phyloP scores from a whole-genome alignment of 805 yeast genomes.

The Blastobotrys terrestris region DNA sequence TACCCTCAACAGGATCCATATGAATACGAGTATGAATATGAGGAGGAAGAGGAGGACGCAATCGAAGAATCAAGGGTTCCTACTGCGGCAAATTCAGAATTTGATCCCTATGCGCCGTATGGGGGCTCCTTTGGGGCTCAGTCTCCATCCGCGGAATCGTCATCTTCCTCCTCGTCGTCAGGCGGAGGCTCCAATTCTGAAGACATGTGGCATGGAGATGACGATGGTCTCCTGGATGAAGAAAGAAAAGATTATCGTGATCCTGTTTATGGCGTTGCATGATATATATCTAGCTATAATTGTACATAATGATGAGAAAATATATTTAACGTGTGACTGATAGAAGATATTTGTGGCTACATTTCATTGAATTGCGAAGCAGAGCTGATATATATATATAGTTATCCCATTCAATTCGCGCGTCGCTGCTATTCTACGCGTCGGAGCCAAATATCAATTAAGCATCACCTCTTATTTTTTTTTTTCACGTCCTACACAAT shows the following conservation, averaged over 20 bases:
- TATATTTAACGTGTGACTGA: not conserved
- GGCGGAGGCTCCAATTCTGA: constrained; percentile 11
- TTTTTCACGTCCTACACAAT: not conserved
- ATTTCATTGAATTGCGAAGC: too few relatives aligned
- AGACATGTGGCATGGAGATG: constrained; percentile 18
- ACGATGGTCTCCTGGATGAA: not conserved
- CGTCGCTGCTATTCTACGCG: not conserved
- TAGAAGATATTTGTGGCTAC: too few relatives aligned
- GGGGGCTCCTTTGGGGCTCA: constrained; percentile 1
- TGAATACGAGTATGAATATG: constrained; percentile 13
- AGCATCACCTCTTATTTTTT: not conserved
- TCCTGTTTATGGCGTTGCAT: constrained; percentile 12
- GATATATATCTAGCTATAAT: not conserved
- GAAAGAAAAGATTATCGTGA: constrained; percentile 12
- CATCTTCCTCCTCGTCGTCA: constrained; percentile 20
- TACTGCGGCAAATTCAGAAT: not conserved
- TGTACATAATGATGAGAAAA: not conserved
- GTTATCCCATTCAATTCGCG: not conserved
- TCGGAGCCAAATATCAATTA: not conserved
- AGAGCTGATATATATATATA: too few relatives aligned
- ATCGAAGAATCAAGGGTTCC: not conserved
- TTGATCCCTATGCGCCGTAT: not conserved
- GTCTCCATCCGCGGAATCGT: constrained; percentile 18
- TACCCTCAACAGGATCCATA: constrained; percentile 9
- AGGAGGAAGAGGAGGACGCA: constrained; percentile 8